Evolutionary conservation across 192 early-diverging fungal species (phyloP), one percentile per base, ranked within the genome.

Genomic region (Borealophlyctis nickersoniae): DNA sequence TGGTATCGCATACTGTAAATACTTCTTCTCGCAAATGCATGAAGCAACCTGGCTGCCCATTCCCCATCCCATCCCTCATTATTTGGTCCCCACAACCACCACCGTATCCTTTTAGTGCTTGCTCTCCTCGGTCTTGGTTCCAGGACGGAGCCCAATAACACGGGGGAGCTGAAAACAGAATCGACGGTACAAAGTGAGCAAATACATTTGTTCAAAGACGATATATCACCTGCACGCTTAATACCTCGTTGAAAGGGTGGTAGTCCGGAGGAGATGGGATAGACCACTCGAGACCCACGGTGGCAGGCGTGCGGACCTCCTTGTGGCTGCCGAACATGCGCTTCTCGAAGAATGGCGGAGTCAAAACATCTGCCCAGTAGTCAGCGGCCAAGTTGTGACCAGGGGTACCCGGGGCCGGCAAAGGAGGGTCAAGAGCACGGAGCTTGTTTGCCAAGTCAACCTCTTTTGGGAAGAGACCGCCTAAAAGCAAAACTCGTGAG

Each of bases 221-320:
- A 7, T 7, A 45, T 45, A 19, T 45, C 39, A 13, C 39, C 7
- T 45, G 9, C 39, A 30, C 11, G 32, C 45, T 26, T 29, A 77
- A n/a, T n/a, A n/a, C 60, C 74, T 75, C 66, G 72, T 82, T 77
- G 70, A 82, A 82, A 77, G 78, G 80, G 67, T 82, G 80, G 71
- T 74, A 82, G 70, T 82, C 80, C 33, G 80, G 80, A 24, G 80
- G 80, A 29, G 77, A 79, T 29, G 80, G 80, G 66, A 82, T 77
- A 32, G 39, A 52, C 80, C 80, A 82, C 52, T 82, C 80, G 26
- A 82, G 63, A 30, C 74, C 74, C 27, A 76, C 74, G 58, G 74
- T 65, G 36, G 74, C 75, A 32, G 76, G 76, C 22, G 80, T 82
- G 3, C 67, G 54, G 35, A 74, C 67, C 34, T 69, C 70, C 69